Percentiles rank a stretch among this genome's conserved stretches.
phyloP scores from a whole-genome alignment of 2,329 filamentous ascomycete genomes.

The Verticillium longisporum region DNA sequence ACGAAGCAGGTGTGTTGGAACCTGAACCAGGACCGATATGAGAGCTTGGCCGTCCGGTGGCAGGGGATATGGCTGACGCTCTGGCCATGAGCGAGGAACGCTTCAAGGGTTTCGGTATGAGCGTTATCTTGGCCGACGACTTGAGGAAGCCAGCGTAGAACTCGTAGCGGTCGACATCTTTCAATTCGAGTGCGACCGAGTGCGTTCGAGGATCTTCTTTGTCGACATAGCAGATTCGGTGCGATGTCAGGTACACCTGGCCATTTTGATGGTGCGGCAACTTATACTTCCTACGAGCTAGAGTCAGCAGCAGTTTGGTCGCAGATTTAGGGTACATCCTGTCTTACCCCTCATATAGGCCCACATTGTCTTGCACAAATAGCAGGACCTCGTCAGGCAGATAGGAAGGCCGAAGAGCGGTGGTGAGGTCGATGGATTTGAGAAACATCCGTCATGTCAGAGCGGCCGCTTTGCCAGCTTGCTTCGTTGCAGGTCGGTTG shows the following conservation, averaged over 20 bases:
- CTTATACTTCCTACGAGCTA: constrained; percentile 74
- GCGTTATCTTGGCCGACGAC: constrained; percentile 87
- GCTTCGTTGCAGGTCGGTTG: not conserved
- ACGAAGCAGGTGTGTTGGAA: constrained; percentile 6
- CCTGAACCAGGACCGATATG: constrained; percentile 36
- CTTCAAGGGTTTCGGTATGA: constrained; percentile 75
- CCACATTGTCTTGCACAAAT: constrained; percentile 96
- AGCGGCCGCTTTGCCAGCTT: not conserved
- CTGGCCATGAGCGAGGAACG: constrained; percentile 52
- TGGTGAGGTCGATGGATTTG: constrained; percentile 91
- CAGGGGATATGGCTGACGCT: constrained; percentile 38
- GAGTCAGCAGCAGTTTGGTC: not conserved
- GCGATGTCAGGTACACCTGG: constrained; percentile 92
- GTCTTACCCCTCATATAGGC: constrained; percentile 90
- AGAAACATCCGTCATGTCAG: constrained; percentile 83
- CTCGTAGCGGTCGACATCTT: constrained; percentile 84
- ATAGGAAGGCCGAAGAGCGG: constrained; percentile 86
- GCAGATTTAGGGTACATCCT: constrained; percentile 1
- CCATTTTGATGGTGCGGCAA: constrained; percentile 91
- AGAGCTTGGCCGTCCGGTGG: constrained; percentile 37
- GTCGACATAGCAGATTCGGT: constrained; percentile 92
- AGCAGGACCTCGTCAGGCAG: constrained; percentile 89
- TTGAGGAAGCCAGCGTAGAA: constrained; percentile 93
- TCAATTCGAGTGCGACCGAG: constrained; percentile 80
- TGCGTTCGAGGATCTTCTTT: constrained; percentile 76